Evolutionary conservation across 2,329 filamentous ascomycete species (phyloP), one percentile per base, ranked within the genome.

Genomic region (Zymoseptoria tritici): DNA sequence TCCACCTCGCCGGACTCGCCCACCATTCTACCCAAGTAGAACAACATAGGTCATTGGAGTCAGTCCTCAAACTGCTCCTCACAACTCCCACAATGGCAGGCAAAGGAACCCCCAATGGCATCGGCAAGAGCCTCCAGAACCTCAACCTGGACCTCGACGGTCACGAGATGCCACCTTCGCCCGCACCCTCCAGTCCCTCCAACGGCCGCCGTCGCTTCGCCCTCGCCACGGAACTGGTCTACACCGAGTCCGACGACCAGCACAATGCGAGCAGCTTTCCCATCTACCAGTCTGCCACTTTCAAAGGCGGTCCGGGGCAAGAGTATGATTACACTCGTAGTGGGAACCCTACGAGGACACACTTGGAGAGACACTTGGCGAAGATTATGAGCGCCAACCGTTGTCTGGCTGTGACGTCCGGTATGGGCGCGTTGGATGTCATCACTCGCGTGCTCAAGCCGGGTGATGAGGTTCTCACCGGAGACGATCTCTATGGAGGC

Each of bases 281-380:
- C 57, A 97, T 99, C 72, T 99, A 99, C 77, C 94, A 87, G 83
- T 96, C 91, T 54, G 95, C 94, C 54, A 99, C 94, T 46, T 99
- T 99, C 81, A 99, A 99, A 79, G 94, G 97, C 42, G 72, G 71
- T 9, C 91, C 90, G 61, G 89, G 85, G 67, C 80, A 84, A 71
- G 92, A 97, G 76, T 99, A 97, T 77, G 94, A 99, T 79, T 99
- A 99, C 80, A 97, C 94, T 61, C 90, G 95, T 62, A 97, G 92
- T 42, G 94, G 94, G 59, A 99, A 99, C 74, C 94, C 94, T 19
- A 99, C 94, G 60, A 85, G 94, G 66, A 96, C 93, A 36, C 94
- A 99, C 72, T 85, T 99, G 64, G 94, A 99, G 79, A 86, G 93
- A 60, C 94, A 99, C 76, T 81, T 99, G 69, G 94, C 95, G 71